Conservation (phyloP, 192 early-diverging fungal genomes). For the Backusella tarrabulga region DNA sequence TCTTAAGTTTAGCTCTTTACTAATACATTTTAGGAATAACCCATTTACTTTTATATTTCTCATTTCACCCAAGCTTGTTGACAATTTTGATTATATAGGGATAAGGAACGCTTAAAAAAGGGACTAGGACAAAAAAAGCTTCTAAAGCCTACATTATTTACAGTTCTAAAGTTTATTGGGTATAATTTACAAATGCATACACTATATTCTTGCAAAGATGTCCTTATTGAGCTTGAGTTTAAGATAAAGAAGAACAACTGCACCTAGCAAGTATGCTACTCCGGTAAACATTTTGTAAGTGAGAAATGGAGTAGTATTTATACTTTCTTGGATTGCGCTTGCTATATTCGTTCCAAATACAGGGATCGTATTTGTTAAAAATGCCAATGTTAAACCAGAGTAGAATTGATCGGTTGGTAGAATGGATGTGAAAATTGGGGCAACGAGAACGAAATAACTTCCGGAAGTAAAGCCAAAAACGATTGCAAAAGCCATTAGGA, state of each 20-base stretch:
- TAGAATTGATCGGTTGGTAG: constrained; percentile 20
- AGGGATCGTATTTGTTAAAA: constrained; percentile 24
- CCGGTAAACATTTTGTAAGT: constrained; percentile 44
- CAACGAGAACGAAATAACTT: constrained; percentile 35
- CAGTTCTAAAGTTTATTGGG: neutral
- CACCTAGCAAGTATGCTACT: constrained; percentile 9
- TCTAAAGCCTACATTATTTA: neutral
- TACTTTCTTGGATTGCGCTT: constrained; percentile 27
- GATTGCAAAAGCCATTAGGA: constrained; percentile 27
- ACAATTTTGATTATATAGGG: too few species aligned
- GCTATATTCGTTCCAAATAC: constrained; percentile 38
- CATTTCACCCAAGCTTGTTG: too few species aligned
- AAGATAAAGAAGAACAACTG: neutral
- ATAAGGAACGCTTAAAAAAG: too few species aligned
- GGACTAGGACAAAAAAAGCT: neutral
- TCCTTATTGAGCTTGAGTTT: constrained; percentile 18
- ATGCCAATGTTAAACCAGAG: constrained; percentile 19
- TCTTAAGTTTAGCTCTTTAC: too few species aligned
- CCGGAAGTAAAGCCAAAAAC: constrained; percentile 36
- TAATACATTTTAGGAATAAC: too few species aligned
- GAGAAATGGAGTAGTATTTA: constrained; percentile 22
- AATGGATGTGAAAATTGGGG: constrained; percentile 22
- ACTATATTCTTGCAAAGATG: constrained; percentile 13
- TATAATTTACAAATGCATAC: neutral
- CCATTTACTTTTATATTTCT: too few species aligned